Percentiles rank a stretch among this genome's conserved stretches.
Conservation (phyloP, 2,329 filamentous ascomycete species). For the Magnaporthiopsis rhizophila region DNA sequence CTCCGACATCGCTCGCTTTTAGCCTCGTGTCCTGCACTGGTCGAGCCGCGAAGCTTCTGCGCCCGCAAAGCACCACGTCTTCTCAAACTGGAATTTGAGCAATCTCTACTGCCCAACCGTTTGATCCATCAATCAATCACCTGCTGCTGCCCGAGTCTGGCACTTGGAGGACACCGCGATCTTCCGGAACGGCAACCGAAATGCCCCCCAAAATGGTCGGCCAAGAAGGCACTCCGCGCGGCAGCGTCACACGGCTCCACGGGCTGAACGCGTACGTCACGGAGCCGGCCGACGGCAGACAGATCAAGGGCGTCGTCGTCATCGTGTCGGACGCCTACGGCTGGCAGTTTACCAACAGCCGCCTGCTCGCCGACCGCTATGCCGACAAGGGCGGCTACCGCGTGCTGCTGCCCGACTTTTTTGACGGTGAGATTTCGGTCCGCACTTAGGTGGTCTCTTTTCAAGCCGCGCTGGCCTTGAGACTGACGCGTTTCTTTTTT, state of each 20-base stretch:
- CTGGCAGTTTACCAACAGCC: constrained; percentile 43
- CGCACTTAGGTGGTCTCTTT: too few relatives aligned
- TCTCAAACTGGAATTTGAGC: too few relatives aligned
- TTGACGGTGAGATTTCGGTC: constrained; percentile 25
- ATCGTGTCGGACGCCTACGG: constrained; percentile 49
- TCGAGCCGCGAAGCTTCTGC: neutral
- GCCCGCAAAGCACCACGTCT: too few relatives aligned
- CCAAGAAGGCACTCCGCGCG: constrained; percentile 35
- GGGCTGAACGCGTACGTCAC: constrained; percentile 40
- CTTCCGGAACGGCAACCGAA: neutral
- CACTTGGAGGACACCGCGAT: too few relatives aligned
- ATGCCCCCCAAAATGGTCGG: neutral
- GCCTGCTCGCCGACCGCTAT: constrained; percentile 44
- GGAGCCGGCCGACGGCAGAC: constrained; percentile 22
- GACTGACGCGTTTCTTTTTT: neutral
- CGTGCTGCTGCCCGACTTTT: constrained; percentile 51
- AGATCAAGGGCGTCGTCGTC: constrained; percentile 39
- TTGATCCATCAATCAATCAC: too few relatives aligned
- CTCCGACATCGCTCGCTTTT: neutral
- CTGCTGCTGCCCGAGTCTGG: too few relatives aligned
- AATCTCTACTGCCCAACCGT: too few relatives aligned
- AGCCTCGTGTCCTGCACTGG: neutral
- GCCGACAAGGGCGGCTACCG: constrained; percentile 40
- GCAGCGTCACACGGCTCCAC: constrained; percentile 36
- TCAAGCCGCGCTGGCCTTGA: too few relatives aligned